Evolutionary conservation across 768 basidiomycete genomes (phyloP), one percentile per base, ranked within the genome.

Genomic region (Boletus pseudopeckii): DNA sequence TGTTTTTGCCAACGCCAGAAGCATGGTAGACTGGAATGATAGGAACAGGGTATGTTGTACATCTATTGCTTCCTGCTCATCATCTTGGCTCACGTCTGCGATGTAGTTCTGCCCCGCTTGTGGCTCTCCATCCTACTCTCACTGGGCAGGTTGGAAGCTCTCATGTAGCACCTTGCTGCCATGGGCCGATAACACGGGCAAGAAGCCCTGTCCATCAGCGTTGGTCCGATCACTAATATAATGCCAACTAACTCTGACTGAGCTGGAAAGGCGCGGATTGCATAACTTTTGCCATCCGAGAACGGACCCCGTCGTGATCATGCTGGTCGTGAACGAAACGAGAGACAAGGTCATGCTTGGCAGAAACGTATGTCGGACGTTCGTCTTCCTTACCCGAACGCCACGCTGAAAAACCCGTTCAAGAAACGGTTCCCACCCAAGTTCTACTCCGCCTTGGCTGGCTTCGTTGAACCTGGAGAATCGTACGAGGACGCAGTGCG

Each of bases 81-180:
- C 42, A 5, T 30, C 22, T 53, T 0, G n/a, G 20, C 52, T 54
- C 36, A 53, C 36, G 45, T 18, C 2, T 22, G 38, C 18, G 45
- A 15, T n/a, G 5, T 56, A 94, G 92, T 95, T 91, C 68, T 98
- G 96, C 65, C 80, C 95, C 0, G 85, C 82, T 0, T 98, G 96
- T 67, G 93, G 94, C 4, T 81, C 85, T 0, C 79, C 80, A 2
- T 81, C 85, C 0, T 90, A 91, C 63, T 89, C 92, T 0, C 76
- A 91, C 60, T 98, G 96, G 96, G 93, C 84, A 4, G 96, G 96
- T 0, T 99, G 94, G 95, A 99, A 99, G 71, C 72, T 94, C 2
- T 79, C 81, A 5, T 99, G 96, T 69, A 74, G 80, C 7, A 80
- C 88, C 0, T 68, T 90, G 26, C 69, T 92, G 18, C 89, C 90